Base-by-base conservation (phyloP, 1,284 basidiomycete species). In the Limonomyces culmigenus region DNA sequence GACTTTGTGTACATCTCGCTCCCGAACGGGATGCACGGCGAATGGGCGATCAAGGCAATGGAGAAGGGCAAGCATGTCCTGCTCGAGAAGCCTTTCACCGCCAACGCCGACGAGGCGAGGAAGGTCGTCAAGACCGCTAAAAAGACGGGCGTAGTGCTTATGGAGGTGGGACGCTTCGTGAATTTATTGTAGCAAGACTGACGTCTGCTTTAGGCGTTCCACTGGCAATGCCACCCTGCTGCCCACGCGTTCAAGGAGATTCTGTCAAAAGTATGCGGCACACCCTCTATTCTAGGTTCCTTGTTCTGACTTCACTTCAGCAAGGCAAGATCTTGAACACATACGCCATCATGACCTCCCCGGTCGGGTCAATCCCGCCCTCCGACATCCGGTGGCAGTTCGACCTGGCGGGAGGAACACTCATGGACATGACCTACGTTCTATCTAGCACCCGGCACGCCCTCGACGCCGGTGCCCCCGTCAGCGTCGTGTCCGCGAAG, bases 11-110 rank as follows among this genome's bases (percentile, higher is more conserved):
- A 50, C 34, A 50, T 48, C 29, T 43, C 46, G 39, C 42, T 54
- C 2, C 53, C 53, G 18, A 53, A 53, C 38, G 25, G 25, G 8
- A 8, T 27, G 25, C 25, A 27, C n/a, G 25, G 10, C 10, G 25
- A 27, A 19, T 55, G 53, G 53, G 49, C 53, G 29, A 41, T 47
- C 27, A 52, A 53, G 23, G 47, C 46, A 19, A 43, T 55, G 14
- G 40, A 41, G 10, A 50, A 50, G 3, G 46, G 48, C 4, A 55
- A 55, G 41, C 53, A 54, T 37, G 53, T 54, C 11, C 40, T 55
- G 11, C 45, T 55, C 5, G 53, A 55, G 37, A 55, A 55, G 39
- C 53, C 53, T 2, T 23, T 35, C 34, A 29, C 34, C 17, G 34
- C 19, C 20, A 35, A 35, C 34, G 34, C 19, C 5, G 23, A 25